Evolutionary conservation across 192 early-diverging fungal species (phyloP).

Genomic region (Phycomyces blakesleeanus): DNA sequence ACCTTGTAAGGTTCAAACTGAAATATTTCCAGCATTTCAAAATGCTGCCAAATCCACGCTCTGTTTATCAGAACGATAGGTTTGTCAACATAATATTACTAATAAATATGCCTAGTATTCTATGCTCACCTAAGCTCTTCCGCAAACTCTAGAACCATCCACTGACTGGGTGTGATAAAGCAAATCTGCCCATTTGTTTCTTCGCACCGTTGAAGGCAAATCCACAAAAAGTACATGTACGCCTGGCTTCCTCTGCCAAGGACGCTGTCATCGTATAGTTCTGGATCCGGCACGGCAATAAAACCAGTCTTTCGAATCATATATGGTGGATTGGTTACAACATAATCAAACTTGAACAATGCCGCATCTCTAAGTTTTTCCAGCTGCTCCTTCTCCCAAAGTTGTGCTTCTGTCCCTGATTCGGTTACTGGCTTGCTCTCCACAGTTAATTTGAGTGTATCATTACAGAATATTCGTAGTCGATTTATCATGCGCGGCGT

Average conservation of each 20-base stretch:
- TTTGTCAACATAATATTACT: neutral
- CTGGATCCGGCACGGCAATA: constrained; percentile 44
- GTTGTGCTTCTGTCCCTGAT: neutral
- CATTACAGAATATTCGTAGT: constrained; percentile 49
- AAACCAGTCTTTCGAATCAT: constrained; percentile 58
- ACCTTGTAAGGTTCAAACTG: constrained; percentile 60
- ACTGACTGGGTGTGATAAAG: constrained; percentile 59
- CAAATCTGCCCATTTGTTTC: constrained; percentile 43
- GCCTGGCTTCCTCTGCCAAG: constrained; percentile 50
- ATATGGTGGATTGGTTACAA: constrained; percentile 61
- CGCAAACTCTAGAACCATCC: constrained; percentile 57
- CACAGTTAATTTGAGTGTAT: constrained; percentile 42
- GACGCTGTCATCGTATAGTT: constrained; percentile 45
- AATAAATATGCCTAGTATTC: neutral
- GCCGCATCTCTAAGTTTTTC: constrained; percentile 35
- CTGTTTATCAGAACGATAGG: constrained; percentile 21
- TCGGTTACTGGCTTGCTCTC: constrained; percentile 1
- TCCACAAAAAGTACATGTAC: constrained; percentile 59
- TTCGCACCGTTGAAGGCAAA: constrained; percentile 47
- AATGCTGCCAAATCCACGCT: constrained; percentile 51
- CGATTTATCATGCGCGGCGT: constrained; percentile 25
- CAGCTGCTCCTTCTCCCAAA: constrained; percentile 44
- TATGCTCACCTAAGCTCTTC: constrained; percentile 41
- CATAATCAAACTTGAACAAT: constrained; percentile 47
- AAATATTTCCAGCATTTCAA: constrained; percentile 45